These are phyloP conservation scores for Leishmania tropica DNA, from an alignment of 208 protist species.

Conservation along the genomic window DNA sequence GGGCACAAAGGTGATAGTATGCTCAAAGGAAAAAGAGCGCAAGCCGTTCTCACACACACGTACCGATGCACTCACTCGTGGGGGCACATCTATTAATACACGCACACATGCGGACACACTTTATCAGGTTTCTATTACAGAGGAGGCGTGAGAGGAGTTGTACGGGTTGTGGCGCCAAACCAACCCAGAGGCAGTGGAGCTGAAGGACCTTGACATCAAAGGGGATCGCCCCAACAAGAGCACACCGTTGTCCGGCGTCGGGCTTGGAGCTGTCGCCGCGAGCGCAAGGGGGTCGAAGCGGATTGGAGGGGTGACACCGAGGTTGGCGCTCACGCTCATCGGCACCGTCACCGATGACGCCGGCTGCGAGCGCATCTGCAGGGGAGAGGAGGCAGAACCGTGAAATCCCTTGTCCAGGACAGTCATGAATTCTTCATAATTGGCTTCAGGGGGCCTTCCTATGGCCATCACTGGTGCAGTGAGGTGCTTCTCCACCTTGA, in stretches of 20 bases:
- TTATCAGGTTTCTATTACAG: slow-evolving; percentile 66
- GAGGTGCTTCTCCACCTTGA: slow-evolving; percentile 11
- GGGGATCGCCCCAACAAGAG: slow-evolving; percentile 50
- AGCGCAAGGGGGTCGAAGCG: slow-evolving; percentile 43
- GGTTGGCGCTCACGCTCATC: slow-evolving; percentile 43
- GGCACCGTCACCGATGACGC: slow-evolving; percentile 36
- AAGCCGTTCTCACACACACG: background rate
- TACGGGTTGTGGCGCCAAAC: slow-evolving; percentile 89
- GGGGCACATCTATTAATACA: background rate
- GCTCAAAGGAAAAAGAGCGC: background rate
- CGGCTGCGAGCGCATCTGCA: slow-evolving; percentile 10
- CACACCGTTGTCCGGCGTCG: slow-evolving; percentile 12
- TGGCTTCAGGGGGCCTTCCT: slow-evolving; percentile 1
- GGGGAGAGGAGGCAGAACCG: slow-evolving; percentile 5
- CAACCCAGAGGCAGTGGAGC: slow-evolving; percentile 60
- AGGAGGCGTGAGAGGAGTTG: slow-evolving; percentile 54
- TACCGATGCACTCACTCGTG: background rate
- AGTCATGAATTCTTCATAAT: slow-evolving; percentile 18
- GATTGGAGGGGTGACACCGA: slow-evolving; percentile 39
- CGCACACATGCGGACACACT: background rate
- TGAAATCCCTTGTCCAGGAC: slow-evolving; percentile 5
- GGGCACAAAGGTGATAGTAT: background rate
- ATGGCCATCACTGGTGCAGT: slow-evolving; percentile 9
- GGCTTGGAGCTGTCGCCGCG: slow-evolving; percentile 40
- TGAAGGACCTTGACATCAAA: slow-evolving; percentile 55